Evolutionary conservation across 2,329 filamentous ascomycete species (phyloP), one percentile per base, ranked within the genome.

Genomic region (Aspergillus viridinutans): DNA sequence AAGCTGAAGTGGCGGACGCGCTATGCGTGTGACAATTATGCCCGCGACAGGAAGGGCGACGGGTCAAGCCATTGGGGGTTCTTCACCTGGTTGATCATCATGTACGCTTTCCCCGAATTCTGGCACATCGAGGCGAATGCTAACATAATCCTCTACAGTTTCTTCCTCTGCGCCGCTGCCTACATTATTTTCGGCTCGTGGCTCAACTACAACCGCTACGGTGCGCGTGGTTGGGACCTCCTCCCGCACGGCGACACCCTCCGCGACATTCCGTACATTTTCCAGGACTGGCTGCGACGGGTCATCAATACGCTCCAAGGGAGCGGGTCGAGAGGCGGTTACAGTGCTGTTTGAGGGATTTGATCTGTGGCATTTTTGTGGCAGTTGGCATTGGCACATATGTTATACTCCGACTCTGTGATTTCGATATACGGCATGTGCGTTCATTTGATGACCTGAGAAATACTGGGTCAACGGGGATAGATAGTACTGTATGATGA

Each of bases 131-230:
- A 28, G 5, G 26, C 26, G 1, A 28, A 28, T 7, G 6, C 26
- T 28, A 28, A 28, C 26, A 3, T 28, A 2, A 28, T 28, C 7
- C 26, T 25, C n/a, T 14, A 21, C 63, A 96, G 92, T 65, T 78
- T 88, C 58, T 99, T 99, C 83, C 82, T 97, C 61, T 85, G 85
- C 49, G 88, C 86, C 43, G 91, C 94, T 1, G 80, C 92, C 25
- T 99, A 97, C 77, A 87, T 99, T 63, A 96, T 97, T 73, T 97
- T 97, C 70, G 92, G 93, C 62, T 96, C 92, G 21, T 99, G 94
- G 94, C 86, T 97, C 73, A 97, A 97, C 80, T 97, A 97, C 82
- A 97, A 92, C 79, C 90, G 92, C 60, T 96, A 96, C 75, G 93
- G 93, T 50, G 92, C 93, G 53, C 84, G 93, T 48, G 94, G 94